These are phyloP conservation scores for Boletales sp. DNA, from an alignment of 768 basidiomycete genomes.

Conservation along the genomic window DNA sequence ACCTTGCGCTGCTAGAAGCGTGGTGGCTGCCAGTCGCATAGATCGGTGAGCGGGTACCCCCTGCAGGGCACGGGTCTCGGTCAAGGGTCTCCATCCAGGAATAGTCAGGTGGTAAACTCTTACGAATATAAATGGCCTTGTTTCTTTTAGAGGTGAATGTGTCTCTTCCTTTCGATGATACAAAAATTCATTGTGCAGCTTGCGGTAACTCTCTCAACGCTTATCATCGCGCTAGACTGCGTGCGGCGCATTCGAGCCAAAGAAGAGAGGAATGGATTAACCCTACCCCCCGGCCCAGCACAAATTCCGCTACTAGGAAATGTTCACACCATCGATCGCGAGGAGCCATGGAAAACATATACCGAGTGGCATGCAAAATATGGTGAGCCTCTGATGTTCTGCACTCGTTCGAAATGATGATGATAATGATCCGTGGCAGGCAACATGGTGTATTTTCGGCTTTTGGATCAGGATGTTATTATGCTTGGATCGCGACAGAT, in stretches of 20 bases:
- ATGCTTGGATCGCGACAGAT: constrained; percentile 41
- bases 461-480: constrained; percentile 43
- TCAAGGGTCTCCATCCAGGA: too few relatives aligned
- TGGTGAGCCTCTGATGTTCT: neutral
- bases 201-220: neutral
- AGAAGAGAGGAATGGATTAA: neutral
- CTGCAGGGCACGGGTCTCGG: too few relatives aligned
- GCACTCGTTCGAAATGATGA: neutral
- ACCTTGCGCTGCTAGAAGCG: too few relatives aligned
- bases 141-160: too few relatives aligned
- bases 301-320: constrained; percentile 6
- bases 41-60: too few relatives aligned
- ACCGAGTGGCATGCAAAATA: constrained; percentile 4
- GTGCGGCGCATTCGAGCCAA: neutral
- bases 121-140: too few relatives aligned
- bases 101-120: too few relatives aligned
- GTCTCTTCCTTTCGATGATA: neutral
- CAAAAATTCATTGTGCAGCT: neutral
- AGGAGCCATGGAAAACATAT: constrained; percentile 8
- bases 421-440: constrained; percentile 19
- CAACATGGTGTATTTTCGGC: constrained; percentile 41
- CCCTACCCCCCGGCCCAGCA: constrained; percentile 5
- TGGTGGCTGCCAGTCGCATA: too few relatives aligned
- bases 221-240: neutral
- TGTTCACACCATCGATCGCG: neutral